These are phyloP conservation scores for Chlorophyllum brunneum DNA, from an alignment of 768 basidiomycete genomes.

Conservation along the genomic window DNA sequence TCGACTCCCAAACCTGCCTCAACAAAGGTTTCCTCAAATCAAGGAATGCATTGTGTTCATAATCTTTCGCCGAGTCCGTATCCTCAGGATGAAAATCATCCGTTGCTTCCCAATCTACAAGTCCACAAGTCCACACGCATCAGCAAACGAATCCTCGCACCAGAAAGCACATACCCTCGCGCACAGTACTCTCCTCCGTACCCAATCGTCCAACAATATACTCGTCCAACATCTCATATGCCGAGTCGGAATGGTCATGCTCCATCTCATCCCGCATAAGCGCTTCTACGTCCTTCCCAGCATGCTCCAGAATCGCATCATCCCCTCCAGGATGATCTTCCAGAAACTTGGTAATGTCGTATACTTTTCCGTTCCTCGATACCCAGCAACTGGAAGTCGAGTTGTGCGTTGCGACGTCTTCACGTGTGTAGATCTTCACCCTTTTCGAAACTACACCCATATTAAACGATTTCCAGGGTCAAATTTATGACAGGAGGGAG, in stretches of 20 bases:
- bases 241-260: slow-evolving; percentile 88
- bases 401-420: slow-evolving; percentile 69
- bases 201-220: slow-evolving; percentile 84
- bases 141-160: not conserved
- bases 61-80: slow-evolving; percentile 80
- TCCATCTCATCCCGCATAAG: slow-evolving; percentile 78
- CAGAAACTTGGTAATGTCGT: slow-evolving; percentile 83
- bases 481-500: not conserved
- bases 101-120: slow-evolving; percentile 79
- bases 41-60: slow-evolving; percentile 84
- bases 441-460: slow-evolving; percentile 53
- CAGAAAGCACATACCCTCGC: slow-evolving; percentile 55
- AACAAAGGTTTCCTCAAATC: slow-evolving; percentile 85
- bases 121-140: not conserved
- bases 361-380: slow-evolving; percentile 76
- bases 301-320: slow-evolving; percentile 79
- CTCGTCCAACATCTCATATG: slow-evolving; percentile 90
- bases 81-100: slow-evolving; percentile 92
- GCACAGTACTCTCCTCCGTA: slow-evolving; percentile 65
- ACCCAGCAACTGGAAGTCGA: slow-evolving; percentile 74
- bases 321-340: slow-evolving; percentile 94
- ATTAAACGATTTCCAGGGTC: not conserved
- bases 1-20: slow-evolving; percentile 81
- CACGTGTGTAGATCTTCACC: slow-evolving; percentile 66
- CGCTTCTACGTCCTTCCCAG: slow-evolving; percentile 76